Percentiles rank a stretch among this genome's conserved stretches.
phyloP scores from a whole-genome alignment of 202 grass and related monocot species.

The Alloteropsis angusta region DNA sequence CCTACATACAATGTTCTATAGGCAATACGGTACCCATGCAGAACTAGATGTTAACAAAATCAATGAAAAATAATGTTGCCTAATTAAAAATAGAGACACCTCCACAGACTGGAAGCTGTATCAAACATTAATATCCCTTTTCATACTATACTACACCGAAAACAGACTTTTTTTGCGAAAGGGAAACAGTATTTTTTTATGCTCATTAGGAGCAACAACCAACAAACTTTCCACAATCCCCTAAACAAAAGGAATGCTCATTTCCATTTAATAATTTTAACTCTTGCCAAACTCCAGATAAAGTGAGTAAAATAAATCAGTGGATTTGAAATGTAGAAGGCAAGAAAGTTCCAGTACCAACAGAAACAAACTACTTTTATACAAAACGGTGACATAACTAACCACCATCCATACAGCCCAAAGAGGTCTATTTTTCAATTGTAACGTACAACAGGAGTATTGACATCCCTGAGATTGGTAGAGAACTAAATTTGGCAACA shows the following conservation, averaged over 20 bases:
- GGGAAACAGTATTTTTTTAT: neutral
- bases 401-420: no score
- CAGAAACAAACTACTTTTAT: neutral
- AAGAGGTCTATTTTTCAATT: neutral
- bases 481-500: neutral
- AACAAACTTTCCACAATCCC: neutral
- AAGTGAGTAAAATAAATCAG: neutral
- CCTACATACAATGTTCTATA: neutral
- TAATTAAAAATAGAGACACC: neutral
- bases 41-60: conserved; percentile 5
- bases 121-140: neutral
- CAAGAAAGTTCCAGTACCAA: neutral
- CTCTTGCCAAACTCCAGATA: neutral
- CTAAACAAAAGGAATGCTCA: neutral
- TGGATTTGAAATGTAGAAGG: neutral
- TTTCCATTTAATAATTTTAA: neutral
- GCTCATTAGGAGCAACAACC: neutral
- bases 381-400: neutral
- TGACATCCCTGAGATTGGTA: neutral
- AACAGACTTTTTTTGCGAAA: no score
- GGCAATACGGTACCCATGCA: neutral
- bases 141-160: neutral
- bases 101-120: neutral
- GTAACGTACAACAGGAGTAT: neutral
- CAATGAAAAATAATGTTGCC: neutral